A percentile compares a stretch with the other conserved stretches of the same genome.
phyloP scores from a whole-genome alignment of 208 protist species.

The Crithidia sp. region DNA sequence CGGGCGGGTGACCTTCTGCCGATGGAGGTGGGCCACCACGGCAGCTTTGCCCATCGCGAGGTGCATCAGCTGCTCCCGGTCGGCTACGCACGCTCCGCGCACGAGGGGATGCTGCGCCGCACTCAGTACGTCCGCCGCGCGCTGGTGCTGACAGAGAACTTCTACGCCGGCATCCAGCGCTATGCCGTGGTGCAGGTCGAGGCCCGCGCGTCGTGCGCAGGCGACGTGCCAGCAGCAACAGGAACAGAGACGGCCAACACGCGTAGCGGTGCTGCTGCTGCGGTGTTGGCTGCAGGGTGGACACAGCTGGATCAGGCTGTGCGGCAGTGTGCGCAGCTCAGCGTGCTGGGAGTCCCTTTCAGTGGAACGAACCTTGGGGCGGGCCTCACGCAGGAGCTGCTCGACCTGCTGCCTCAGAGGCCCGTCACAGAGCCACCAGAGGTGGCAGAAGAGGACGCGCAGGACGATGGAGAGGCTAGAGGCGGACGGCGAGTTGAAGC shows the following conservation, averaged over 20 bases:
- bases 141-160: constrained; percentile 95
- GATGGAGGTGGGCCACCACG: constrained; percentile 80
- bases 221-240: not conserved
- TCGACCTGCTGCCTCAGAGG: not conserved
- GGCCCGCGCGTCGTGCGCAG: constrained; percentile 10
- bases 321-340: constrained; percentile 46
- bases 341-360: constrained; percentile 93
- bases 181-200: constrained; percentile 81
- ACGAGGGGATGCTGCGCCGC: constrained; percentile 78
- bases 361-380: constrained; percentile 96
- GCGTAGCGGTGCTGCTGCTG: too few species aligned
- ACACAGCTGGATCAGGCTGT: constrained; percentile 16
- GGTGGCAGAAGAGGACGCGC: not conserved
- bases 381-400: constrained; percentile 33
- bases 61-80: constrained; percentile 97
- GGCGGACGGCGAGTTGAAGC: not conserved
- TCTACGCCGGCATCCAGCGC: constrained; percentile 96
- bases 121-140: constrained; percentile 70
- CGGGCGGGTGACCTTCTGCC: constrained; percentile 60
- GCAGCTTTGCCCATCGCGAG: constrained; percentile 89
- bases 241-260: not conserved
- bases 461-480: not conserved
- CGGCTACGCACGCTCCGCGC: constrained; percentile 66
- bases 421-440: constrained; percentile 64
- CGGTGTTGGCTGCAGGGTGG: constrained; percentile 20